phyloP scores from a whole-genome alignment of 192 early-diverging fungal genomes.

The Funneliformis mosseae region DNA sequence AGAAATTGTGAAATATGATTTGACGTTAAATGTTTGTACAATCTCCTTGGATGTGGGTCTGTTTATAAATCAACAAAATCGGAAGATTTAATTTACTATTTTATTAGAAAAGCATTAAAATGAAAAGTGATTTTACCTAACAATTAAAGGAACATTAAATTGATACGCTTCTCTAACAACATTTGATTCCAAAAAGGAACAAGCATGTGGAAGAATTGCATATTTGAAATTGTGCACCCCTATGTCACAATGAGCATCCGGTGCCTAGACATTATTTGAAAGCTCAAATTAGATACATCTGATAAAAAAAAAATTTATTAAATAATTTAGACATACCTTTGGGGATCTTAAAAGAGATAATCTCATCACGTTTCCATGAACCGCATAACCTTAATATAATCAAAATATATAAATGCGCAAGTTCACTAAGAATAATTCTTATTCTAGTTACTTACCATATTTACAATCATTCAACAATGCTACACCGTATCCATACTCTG shows the following conservation, averaged over 20 bases:
- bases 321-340: slow-evolving; percentile 54
- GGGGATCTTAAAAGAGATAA: slow-evolving; percentile 88
- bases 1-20: slow-evolving; percentile 48
- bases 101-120: background rate
- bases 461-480: slow-evolving; percentile 96
- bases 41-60: slow-evolving; percentile 31
- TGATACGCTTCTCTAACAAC: slow-evolving; percentile 88
- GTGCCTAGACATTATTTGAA: slow-evolving; percentile 37
- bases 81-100: background rate
- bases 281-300: background rate
- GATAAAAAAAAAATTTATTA: background rate
- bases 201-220: slow-evolving; percentile 87
- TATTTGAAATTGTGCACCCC: slow-evolving; percentile 84
- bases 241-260: slow-evolving; percentile 69
- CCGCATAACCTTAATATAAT: slow-evolving; percentile 62
- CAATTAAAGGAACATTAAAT: slow-evolving; percentile 83
- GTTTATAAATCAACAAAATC: background rate
- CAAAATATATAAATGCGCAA: background rate
- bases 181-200: slow-evolving; percentile 77
- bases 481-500: slow-evolving; percentile 94
- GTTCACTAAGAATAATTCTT: background rate
- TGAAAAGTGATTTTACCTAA: slow-evolving; percentile 41
- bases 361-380: slow-evolving; percentile 77
- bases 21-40: background rate
- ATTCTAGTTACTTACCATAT: slow-evolving; percentile 56